Conservation (phyloP, 2,329 filamentous ascomycete genomes). For the Colletotrichum camelliae region DNA sequence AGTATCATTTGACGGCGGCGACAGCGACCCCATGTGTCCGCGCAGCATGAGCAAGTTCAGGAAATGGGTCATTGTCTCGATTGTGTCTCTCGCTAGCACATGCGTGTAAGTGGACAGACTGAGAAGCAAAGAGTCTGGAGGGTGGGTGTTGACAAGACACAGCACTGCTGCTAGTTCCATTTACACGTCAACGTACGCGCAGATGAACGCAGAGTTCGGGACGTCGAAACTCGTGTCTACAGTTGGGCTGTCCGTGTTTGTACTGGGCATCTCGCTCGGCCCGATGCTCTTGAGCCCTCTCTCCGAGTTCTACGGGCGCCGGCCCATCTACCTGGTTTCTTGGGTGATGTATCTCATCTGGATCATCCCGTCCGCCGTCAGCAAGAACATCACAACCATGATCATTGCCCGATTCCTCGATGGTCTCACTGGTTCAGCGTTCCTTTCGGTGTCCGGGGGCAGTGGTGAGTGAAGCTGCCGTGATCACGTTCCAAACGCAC, state of each 20-base stretch:
- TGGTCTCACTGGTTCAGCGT: slow-evolving; percentile 73
- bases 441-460: slow-evolving; percentile 78
- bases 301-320: slow-evolving; percentile 81
- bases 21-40: slow-evolving; percentile 76
- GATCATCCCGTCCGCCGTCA: slow-evolving; percentile 81
- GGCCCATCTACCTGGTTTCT: slow-evolving; percentile 79
- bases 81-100: slow-evolving; percentile 76
- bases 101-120: slow-evolving; percentile 77
- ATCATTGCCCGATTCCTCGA: slow-evolving; percentile 79
- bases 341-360: slow-evolving; percentile 80
- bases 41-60: slow-evolving; percentile 68
- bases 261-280: slow-evolving; percentile 73
- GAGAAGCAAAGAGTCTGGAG: background rate
- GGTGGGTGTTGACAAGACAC: slow-evolving; percentile 10
- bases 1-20: slow-evolving; percentile 76
- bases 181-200: slow-evolving; percentile 82
- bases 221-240: slow-evolving; percentile 76
- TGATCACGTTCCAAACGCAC: background rate
- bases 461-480: background rate
- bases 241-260: slow-evolving; percentile 82
- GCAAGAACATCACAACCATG: slow-evolving; percentile 82
- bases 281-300: slow-evolving; percentile 69
- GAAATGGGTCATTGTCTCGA: slow-evolving; percentile 81
- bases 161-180: slow-evolving; percentile 88
- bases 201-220: slow-evolving; percentile 78